phyloP scores from a whole-genome alignment of 371 early-diverging fungal species.

The Dinochytrium kinnereticum region DNA sequence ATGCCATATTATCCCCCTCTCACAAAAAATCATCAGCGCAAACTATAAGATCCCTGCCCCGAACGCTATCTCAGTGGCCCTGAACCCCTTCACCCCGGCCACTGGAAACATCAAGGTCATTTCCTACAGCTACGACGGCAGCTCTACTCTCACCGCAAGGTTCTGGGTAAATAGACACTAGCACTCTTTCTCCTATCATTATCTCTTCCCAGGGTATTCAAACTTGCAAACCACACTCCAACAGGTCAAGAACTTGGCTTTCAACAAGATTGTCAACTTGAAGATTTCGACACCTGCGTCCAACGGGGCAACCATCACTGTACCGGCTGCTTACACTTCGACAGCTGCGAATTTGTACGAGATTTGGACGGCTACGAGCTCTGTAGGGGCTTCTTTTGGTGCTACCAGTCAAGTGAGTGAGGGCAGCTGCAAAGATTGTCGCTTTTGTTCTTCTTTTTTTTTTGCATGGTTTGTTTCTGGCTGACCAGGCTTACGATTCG shows the following conservation, averaged over 20 bases:
- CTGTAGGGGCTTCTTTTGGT: not conserved
- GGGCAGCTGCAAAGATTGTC: too few species aligned
- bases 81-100: conserved; percentile 1
- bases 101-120: not conserved
- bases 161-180: not conserved
- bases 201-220: not conserved
- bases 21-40: conserved; percentile 6
- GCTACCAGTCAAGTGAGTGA: too few species aligned
- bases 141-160: not conserved
- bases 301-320: not conserved
- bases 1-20: not conserved
- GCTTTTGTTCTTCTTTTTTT: too few species aligned
- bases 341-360: not conserved
- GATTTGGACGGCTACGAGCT: too few species aligned
- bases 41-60: conserved; percentile 9
- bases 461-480: not conserved
- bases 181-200: not conserved
- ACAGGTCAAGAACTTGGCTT: conserved; percentile 7
- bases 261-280: not conserved
- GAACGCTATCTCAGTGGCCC: not conserved
- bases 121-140: conserved; percentile 1
- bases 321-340: not conserved
- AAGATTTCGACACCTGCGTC: not conserved
- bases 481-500: not conserved
- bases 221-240: too few species aligned